Base-by-base conservation (phyloP, 257 asterid genomes). In the Solanum peruvianum region DNA sequence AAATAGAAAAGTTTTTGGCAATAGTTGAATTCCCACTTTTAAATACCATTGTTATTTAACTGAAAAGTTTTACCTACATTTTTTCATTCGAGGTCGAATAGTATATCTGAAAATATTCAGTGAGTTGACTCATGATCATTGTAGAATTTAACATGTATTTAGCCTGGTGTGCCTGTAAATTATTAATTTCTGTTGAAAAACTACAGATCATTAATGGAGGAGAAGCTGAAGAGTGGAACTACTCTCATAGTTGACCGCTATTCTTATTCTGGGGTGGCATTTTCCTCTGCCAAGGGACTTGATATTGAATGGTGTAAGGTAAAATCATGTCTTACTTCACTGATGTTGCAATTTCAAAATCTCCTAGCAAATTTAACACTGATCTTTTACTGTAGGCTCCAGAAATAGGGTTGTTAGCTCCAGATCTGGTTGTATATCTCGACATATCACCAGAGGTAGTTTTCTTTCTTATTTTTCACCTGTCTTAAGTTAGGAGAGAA, bases 391-490 rank as follows among this genome's bases (percentile, higher is more conserved):
- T 86, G 92, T 92, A 96, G 99, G 95, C 98, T 91, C 98, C 98
- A 35, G 99, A 97, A 86, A 90, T 89, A 64, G 99, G 99, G 58
- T 82, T 97, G 94, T 91, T 95, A 83, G 97, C 99, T 83, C 99
- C 99, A 70, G 99, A 95, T 92, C 89, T 94, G 88, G 99, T 96
- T 86, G 85, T 96, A 81, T 96, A 95, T 93, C 98, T 97, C 87
- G 97, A 97, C 87, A 94, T 97, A 90, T 91, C 96, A 27, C 98
- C 99, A 52, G 99, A 95, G 99, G 99, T 97, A 90, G 70, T 49
- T 42, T 44, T 35, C 31, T 31, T 67, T 47, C 7, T 39, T 11
- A 12, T 64, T 84, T 84, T 42, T 66, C 20, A 71, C 44, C 60
- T 25, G 80, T n/a, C 9, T 27, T 67, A 85, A 10, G 20, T 85